phyloP scores from a whole-genome alignment of 2,329 filamentous ascomycete species.

The Herpomyces periplanetae region DNA sequence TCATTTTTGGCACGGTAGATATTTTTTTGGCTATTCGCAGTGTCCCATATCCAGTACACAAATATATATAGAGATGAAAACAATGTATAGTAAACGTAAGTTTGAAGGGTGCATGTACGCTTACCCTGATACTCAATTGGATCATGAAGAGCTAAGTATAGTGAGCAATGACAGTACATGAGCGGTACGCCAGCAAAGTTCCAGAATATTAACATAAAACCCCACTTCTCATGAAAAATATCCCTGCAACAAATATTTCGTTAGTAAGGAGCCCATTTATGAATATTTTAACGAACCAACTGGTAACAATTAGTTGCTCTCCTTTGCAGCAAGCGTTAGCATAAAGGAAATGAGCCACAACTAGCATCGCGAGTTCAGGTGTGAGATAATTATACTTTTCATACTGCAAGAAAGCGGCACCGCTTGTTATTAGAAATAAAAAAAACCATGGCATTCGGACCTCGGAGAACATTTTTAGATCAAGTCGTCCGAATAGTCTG shows the following conservation, averaged over 20 bases:
- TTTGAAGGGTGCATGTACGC: slow-evolving; percentile 18
- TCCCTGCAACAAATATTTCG: slow-evolving; percentile 14
- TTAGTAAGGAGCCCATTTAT: not conserved
- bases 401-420: slow-evolving; percentile 39
- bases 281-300: slow-evolving; percentile 16
- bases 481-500: slow-evolving; percentile 39
- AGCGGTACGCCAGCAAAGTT: slow-evolving; percentile 67
- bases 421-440: slow-evolving; percentile 34
- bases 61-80: slow-evolving; percentile 48
- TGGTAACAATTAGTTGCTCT: slow-evolving; percentile 57
- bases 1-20: slow-evolving; percentile 45
- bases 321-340: slow-evolving; percentile 72
- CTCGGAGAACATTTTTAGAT: slow-evolving; percentile 89
- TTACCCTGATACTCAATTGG: slow-evolving; percentile 41
- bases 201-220: slow-evolving; percentile 95
- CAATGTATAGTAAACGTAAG: no score
- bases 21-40: slow-evolving; percentile 72
- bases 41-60: slow-evolving; percentile 73
- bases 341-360: slow-evolving; percentile 69
- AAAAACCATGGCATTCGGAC: slow-evolving; percentile 77
- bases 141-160: slow-evolving; percentile 51
- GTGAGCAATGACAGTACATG: slow-evolving; percentile 68
- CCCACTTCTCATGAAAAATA: slow-evolving; percentile 90
- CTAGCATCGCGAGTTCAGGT: slow-evolving; percentile 40
- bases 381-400: slow-evolving; percentile 53